Percentiles rank a stretch among this genome's conserved stretches.
Evolutionary conservation across 129 eudicot genomes (phyloP).

Genomic region (Escallonia rubra): DNA sequence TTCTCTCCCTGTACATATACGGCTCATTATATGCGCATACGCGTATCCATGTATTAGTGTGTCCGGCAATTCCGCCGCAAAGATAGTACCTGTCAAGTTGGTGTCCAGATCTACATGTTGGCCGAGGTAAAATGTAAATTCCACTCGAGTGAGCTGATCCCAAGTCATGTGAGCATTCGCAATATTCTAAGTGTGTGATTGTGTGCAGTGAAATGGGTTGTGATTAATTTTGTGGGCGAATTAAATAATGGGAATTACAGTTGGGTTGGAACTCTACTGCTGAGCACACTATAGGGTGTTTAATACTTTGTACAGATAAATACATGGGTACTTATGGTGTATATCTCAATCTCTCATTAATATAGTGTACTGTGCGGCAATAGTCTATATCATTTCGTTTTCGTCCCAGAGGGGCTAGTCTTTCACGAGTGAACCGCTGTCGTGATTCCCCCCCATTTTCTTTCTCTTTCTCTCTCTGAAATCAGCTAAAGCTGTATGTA

Average conservation of each 20-base stretch:
- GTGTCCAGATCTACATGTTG: slow-evolving; percentile 14
- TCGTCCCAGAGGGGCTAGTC: not conserved
- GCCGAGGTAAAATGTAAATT: slow-evolving; percentile 9
- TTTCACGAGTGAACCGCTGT: slow-evolving; percentile 39
- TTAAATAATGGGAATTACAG: not conserved
- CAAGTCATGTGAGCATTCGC: not conserved
- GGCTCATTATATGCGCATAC: not conserved
- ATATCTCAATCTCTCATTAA: not conserved
- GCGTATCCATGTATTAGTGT: not conserved
- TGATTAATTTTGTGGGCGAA: not conserved
- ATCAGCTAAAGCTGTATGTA: not conserved
- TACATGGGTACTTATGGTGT: too few species aligned
- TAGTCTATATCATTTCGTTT: not conserved
- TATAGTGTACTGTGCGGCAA: not conserved
- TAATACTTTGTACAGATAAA: too few species aligned
- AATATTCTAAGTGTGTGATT: too few species aligned
- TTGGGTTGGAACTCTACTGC: not conserved
- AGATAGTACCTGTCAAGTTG: slow-evolving; percentile 11
- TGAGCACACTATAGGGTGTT: too few species aligned
- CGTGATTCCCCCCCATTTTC: slow-evolving; percentile 34
- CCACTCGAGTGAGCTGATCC: slow-evolving; percentile 3
- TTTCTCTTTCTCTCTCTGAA: slow-evolving; percentile 6
- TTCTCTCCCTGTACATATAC: not conserved
- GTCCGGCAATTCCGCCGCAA: slow-evolving; percentile 39
- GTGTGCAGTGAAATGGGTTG: not conserved